A percentile compares a stretch with the other conserved stretches of the same genome.
These are phyloP conservation scores for Blattamonas nauphoetae DNA, from an alignment of 78 protist species.

Conservation along the genomic window DNA sequence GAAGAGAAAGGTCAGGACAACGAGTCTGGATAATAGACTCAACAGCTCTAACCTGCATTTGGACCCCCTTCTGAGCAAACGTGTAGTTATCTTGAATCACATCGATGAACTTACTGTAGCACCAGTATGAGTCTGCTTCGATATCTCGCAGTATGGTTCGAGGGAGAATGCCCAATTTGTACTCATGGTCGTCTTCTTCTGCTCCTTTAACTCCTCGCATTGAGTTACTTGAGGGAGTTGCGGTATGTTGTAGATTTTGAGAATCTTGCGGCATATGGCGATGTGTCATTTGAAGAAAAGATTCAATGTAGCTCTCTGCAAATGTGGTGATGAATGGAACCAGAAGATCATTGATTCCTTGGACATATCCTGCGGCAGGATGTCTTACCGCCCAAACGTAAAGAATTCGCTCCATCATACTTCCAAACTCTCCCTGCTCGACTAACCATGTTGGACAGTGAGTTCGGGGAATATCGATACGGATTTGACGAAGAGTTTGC, in stretches of 20 bases:
- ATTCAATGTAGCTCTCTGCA: conserved; percentile 8
- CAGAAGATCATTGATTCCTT: conserved; percentile 86
- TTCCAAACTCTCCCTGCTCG: neutral
- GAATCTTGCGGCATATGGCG: neutral
- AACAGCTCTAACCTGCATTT: conserved; percentile 47
- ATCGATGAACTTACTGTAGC: conserved; percentile 62
- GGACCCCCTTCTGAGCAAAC: conserved; percentile 81
- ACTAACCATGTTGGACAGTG: conserved; percentile 33
- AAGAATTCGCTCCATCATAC: conserved; percentile 63
- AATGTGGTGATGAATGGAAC: conserved; percentile 67
- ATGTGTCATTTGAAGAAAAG: neutral
- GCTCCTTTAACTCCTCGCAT: neutral
- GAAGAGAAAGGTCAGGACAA: conserved; percentile 31
- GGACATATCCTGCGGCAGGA: conserved; percentile 92
- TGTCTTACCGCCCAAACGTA: conserved; percentile 86
- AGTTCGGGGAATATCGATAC: conserved; percentile 77
- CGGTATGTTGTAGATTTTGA: neutral
- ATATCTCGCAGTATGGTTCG: neutral
- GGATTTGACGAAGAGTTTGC: conserved; percentile 45
- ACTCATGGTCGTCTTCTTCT: neutral
- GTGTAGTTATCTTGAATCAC: conserved; percentile 80
- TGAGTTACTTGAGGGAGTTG: neutral
- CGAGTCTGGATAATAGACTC: conserved; percentile 22
- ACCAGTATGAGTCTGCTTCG: conserved; percentile 89
- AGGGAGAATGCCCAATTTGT: neutral